phyloP scores from a whole-genome alignment of 345 rosid genomes.

The Syzygium aromaticum region DNA sequence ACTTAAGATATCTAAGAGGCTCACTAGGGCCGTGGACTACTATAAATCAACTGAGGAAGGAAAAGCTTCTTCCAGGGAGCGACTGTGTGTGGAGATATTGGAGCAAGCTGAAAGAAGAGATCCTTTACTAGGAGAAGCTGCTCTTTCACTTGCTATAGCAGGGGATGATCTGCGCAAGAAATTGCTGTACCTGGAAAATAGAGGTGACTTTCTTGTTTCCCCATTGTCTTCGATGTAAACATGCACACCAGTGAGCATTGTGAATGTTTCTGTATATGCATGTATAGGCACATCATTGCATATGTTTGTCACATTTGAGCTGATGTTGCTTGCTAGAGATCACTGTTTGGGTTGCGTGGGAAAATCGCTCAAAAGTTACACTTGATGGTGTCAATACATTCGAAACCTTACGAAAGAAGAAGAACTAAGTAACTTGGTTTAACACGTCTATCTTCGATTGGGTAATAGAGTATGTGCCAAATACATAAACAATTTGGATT shows the following conservation, averaged over 20 bases:
- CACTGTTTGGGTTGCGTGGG: background rate
- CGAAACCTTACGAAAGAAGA: background rate
- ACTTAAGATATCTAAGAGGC: conserved; percentile 53
- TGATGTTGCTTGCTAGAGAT: background rate
- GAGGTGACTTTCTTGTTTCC: conserved; percentile 38
- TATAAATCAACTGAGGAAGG: conserved; percentile 43
- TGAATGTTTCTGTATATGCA: background rate
- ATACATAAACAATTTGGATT: background rate
- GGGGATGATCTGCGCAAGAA: conserved; percentile 68
- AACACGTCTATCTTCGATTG: background rate
- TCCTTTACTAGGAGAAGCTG: conserved; percentile 48
- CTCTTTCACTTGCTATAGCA: conserved; percentile 56
- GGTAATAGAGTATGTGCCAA: background rate
- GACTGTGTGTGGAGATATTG: conserved; percentile 70
- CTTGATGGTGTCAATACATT: background rate
- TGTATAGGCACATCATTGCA: background rate
- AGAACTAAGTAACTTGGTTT: background rate
- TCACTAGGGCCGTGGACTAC: conserved; percentile 53
- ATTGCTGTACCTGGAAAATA: conserved; percentile 65
- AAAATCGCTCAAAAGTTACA: background rate
- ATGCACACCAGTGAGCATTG: background rate
- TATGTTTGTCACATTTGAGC: background rate
- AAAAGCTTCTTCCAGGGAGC: conserved; percentile 43
- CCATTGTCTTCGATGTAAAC: background rate
- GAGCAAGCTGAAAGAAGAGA: conserved; percentile 64